Evolutionary conservation across 371 early-diverging fungal genomes (phyloP).

Genomic region (Mortierella sp.): DNA sequence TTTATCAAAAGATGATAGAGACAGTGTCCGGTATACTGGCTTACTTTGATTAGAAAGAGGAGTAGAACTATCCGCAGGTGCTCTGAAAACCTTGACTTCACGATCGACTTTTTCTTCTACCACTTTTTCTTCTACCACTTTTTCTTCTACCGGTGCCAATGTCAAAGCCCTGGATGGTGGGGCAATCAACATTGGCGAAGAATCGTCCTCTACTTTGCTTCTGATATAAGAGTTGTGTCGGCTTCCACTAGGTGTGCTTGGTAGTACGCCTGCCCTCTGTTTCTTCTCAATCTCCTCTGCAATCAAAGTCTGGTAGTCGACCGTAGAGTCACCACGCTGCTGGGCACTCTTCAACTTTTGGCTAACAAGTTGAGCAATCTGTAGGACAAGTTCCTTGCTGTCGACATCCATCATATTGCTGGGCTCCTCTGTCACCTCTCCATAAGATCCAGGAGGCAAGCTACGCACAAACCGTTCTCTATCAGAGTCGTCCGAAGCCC

Average conservation of each 20-base stretch:
- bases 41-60: slow-evolving; percentile 54
- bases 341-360: slow-evolving; percentile 34
- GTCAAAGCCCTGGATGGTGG: slow-evolving; percentile 8
- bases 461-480: slow-evolving; percentile 52
- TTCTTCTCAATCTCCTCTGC: slow-evolving; percentile 45
- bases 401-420: slow-evolving; percentile 31
- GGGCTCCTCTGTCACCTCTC: slow-evolving; percentile 52
- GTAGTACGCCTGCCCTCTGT: slow-evolving; percentile 40
- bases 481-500: slow-evolving; percentile 43
- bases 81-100: slow-evolving; percentile 47
- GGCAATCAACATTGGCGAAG: slow-evolving; percentile 6
- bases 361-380: slow-evolving; percentile 51
- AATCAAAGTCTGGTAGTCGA: slow-evolving; percentile 45
- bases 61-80: slow-evolving; percentile 30
- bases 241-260: slow-evolving; percentile 41
- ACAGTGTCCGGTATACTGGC: background rate
- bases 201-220: slow-evolving; percentile 24
- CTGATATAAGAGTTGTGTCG: slow-evolving; percentile 35
- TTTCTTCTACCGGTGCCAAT: background rate
- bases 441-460: slow-evolving; percentile 35
- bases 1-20: background rate
- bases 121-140: background rate
- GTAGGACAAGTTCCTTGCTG: slow-evolving; percentile 40
- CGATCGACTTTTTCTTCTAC: slow-evolving; percentile 18
- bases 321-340: slow-evolving; percentile 30